Conservation (phyloP, 2,329 filamentous ascomycete genomes). For the Penicillium sp. region DNA sequence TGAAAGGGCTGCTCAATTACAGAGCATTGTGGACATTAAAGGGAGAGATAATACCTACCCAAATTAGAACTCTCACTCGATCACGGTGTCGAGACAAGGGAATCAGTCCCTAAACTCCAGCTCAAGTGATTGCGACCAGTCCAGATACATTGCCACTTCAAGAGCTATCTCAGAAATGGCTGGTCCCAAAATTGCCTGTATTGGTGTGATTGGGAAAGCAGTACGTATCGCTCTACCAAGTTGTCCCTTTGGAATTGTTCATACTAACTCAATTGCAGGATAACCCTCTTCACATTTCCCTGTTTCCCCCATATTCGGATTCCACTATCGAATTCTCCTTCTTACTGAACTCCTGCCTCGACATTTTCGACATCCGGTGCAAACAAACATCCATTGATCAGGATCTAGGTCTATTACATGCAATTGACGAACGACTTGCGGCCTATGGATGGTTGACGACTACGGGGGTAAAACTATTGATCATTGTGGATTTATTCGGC, state of each 20-base stretch:
- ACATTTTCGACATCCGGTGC: conserved; percentile 85
- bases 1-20: neutral
- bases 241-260: neutral
- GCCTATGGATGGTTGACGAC: conserved; percentile 97
- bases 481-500: conserved; percentile 87
- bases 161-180: conserved; percentile 38
- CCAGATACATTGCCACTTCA: neutral
- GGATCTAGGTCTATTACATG: conserved; percentile 87
- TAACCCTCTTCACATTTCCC: conserved; percentile 88
- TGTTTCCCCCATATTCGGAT: conserved; percentile 74
- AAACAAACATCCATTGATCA: conserved; percentile 71
- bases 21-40: neutral
- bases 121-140: neutral
- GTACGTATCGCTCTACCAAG: conserved; percentile 50
- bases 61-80: neutral
- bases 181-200: conserved; percentile 78
- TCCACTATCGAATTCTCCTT: conserved; percentile 79
- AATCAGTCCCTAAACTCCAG: neutral
- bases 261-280: conserved; percentile 58
- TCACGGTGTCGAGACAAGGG: neutral
- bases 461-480: conserved; percentile 86
- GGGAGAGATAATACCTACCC: neutral
- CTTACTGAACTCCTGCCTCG: conserved; percentile 83
- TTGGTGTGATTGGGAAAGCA: conserved; percentile 90
- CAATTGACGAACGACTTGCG: conserved; percentile 86